phyloP scores from a whole-genome alignment of 495 filamentous ascomycete genomes.

The Podospora sp. region DNA sequence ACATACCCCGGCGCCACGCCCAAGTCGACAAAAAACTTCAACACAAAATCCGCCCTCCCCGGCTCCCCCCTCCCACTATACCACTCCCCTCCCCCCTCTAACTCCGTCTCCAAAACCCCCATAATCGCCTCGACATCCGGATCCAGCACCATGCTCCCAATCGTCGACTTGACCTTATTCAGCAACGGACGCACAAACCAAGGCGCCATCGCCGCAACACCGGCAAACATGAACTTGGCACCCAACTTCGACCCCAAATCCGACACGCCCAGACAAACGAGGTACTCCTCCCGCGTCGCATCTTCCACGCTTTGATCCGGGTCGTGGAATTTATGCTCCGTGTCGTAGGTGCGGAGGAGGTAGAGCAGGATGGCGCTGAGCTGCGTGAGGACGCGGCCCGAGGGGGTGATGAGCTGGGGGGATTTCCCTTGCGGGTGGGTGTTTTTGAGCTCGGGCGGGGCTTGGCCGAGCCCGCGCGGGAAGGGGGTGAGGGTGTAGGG shows the following conservation, averaged over 20 bases:
- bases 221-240: background rate
- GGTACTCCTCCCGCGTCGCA: background rate
- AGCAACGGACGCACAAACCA: background rate
- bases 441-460: background rate
- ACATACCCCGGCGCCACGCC: background rate
- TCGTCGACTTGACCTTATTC: background rate
- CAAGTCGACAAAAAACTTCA: slow-evolving; percentile 1
- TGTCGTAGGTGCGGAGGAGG: background rate
- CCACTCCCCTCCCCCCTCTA: background rate
- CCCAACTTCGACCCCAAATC: slow-evolving; percentile 1
- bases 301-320: background rate
- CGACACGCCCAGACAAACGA: background rate
- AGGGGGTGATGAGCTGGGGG: background rate
- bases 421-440: slow-evolving; percentile 1
- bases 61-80: background rate
- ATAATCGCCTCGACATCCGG: background rate
- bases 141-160: background rate
- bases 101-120: background rate
- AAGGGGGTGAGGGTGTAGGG: background rate
- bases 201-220: background rate
- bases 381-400: background rate
- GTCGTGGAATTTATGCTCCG: background rate
- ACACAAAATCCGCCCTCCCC: background rate
- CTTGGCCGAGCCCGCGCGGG: background rate
- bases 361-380: slow-evolving; percentile 2